Evolutionary conservation across 2,329 filamentous ascomycete genomes (phyloP).

Genomic region (Alternaria triticina): DNA sequence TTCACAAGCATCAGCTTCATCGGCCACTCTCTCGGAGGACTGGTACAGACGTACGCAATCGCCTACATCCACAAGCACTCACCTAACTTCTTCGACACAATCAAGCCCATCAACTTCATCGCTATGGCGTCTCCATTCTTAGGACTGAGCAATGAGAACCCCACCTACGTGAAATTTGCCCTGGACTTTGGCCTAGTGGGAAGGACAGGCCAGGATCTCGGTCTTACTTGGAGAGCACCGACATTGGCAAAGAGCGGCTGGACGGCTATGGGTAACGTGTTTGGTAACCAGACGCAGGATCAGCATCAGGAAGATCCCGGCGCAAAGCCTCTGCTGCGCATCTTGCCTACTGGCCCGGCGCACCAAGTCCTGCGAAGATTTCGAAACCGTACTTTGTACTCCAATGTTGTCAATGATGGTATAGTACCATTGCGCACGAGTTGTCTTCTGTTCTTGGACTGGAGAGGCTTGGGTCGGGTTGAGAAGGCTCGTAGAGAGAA

Average conservation of each 20-base stretch:
- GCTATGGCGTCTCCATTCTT: slow-evolving; percentile 85
- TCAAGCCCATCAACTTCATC: slow-evolving; percentile 90
- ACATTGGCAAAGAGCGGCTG: slow-evolving; percentile 85
- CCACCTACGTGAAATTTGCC: slow-evolving; percentile 95
- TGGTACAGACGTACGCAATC: slow-evolving; percentile 91
- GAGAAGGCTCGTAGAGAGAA: slow-evolving; percentile 94
- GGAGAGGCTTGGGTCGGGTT: slow-evolving; percentile 90
- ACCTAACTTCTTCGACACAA: slow-evolving; percentile 84
- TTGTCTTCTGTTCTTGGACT: slow-evolving; percentile 94
- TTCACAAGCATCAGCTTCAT: slow-evolving; percentile 96
- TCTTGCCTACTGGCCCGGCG: slow-evolving; percentile 88
- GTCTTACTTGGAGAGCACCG: slow-evolving; percentile 90
- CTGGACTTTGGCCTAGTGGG: slow-evolving; percentile 95
- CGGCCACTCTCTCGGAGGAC: slow-evolving; percentile 86
- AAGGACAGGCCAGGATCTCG: slow-evolving; percentile 93
- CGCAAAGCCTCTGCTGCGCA: slow-evolving; percentile 85
- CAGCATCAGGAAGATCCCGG: slow-evolving; percentile 71
- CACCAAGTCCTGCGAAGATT: slow-evolving; percentile 88
- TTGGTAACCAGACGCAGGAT: slow-evolving; percentile 66
- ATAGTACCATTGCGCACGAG: slow-evolving; percentile 95
- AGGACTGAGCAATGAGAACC: slow-evolving; percentile 95
- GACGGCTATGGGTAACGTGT: slow-evolving; percentile 83
- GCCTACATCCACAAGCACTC: slow-evolving; percentile 98
- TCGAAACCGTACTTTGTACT: slow-evolving; percentile 89
- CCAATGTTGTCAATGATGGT: slow-evolving; percentile 96